Evolutionary conservation across 2,329 filamentous ascomycete genomes (phyloP), one percentile per base, ranked within the genome.

Genomic region (Fusarium fracticaudum): DNA sequence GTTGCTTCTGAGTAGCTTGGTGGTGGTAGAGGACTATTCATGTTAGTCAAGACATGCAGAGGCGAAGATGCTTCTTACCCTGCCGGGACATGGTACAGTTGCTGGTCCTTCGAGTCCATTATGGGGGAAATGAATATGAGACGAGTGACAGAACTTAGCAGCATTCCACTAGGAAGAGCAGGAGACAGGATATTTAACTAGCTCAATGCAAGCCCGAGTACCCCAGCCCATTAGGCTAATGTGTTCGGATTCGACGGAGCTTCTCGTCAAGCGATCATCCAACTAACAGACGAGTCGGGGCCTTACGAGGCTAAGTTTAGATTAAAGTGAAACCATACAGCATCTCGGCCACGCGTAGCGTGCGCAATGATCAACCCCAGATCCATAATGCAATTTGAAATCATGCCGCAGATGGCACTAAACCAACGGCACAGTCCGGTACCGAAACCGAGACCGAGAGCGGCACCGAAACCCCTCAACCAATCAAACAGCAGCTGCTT

Each of bases 391-490:
- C 17, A 24, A 40, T 37, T 35, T 64, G 14, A 35, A 35, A 35
- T 35, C 38, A 51, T 33, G 15, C 29, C 22, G 15, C 11, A 50
- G 29, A 50, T 7, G 29, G 3, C 29, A 59, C 24, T 15, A 38
- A 38, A n/a, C 15, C 1, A 26, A n/a, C 15, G 22, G 12, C 14
- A 41, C 6, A 60, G 20, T 12, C 57, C 35, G 60, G 57, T 26
- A 64, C 60, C 54, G 60, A 60, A 14, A 60, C 35, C 54, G 60
- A 64, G 2, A 64, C 60, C 60, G 60, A 64, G 14, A 54, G 29
- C 58, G 58, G 37, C 31, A 64, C 60, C 60, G 60, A 26, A 8
- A 0, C 9, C 5, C 3, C 4, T 26, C n/a, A 9, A 15, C 54
- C 54, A 64, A 60, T 64, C 11, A 60, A 12, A 24, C 8, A n/a